A percentile compares a stretch with the other conserved stretches of the same genome.
Evolutionary conservation across 306 rosid genomes (phyloP).

Genomic region (Fragaria vesca): DNA sequence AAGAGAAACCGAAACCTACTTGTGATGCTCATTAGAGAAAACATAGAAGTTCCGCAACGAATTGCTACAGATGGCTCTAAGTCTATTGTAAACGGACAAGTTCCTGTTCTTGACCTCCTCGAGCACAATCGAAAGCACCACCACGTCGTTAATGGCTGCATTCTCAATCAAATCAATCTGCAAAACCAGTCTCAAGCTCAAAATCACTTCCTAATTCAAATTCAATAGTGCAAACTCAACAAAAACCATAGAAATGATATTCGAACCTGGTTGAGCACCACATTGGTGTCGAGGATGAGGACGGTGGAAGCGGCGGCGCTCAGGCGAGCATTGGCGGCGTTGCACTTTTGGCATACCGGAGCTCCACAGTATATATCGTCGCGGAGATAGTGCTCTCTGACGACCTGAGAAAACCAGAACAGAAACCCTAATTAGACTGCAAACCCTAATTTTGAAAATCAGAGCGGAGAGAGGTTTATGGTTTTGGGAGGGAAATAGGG

Average conservation of each 20-base stretch:
- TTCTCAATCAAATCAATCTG: constrained; percentile 99
- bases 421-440: background rate
- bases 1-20: constrained; percentile 33
- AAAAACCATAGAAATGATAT: background rate
- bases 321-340: constrained; percentile 59
- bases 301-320: constrained; percentile 55
- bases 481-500: constrained; percentile 8
- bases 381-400: constrained; percentile 87
- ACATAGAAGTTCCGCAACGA: constrained; percentile 66
- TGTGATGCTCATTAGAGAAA: constrained; percentile 88
- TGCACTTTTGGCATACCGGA: constrained; percentile 63
- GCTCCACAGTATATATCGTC: constrained; percentile 89
- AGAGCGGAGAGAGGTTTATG: constrained; percentile 15
- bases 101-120: constrained; percentile 90
- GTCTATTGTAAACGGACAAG: constrained; percentile 68
- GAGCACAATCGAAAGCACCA: constrained; percentile 73
- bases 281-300: constrained; percentile 87
- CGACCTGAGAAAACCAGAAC: constrained; percentile 44
- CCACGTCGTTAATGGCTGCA: constrained; percentile 77
- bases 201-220: background rate
- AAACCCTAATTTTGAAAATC: background rate
- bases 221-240: background rate
- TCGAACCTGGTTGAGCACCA: constrained; percentile 77
- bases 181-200: background rate
- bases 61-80: constrained; percentile 70